phyloP scores from a whole-genome alignment of 2,329 filamentous ascomycete genomes.

The Talaromyces sp. region DNA sequence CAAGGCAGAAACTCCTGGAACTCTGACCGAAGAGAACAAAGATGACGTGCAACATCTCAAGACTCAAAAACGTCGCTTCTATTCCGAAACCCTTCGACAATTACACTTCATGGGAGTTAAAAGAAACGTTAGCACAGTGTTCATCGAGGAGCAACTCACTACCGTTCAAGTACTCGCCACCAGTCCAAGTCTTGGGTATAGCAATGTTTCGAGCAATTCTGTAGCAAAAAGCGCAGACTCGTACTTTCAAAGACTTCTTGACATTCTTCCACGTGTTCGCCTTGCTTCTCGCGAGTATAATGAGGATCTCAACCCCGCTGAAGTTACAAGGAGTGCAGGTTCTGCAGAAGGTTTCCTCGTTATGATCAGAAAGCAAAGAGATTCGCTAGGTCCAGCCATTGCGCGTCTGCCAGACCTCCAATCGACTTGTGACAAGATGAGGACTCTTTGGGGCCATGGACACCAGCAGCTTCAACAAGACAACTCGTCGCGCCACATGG shows the following conservation, averaged over 20 bases:
- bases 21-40: constrained; percentile 83
- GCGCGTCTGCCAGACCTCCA: constrained; percentile 25
- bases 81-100: constrained; percentile 78
- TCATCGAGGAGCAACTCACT: constrained; percentile 67
- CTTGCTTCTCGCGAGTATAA: constrained; percentile 66
- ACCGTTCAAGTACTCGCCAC: constrained; percentile 63
- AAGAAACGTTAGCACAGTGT: constrained; percentile 69
- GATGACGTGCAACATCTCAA: constrained; percentile 81
- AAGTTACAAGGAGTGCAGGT: constrained; percentile 71
- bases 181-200: constrained; percentile 33
- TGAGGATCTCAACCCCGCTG: constrained; percentile 74
- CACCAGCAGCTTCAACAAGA: constrained; percentile 19
- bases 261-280: constrained; percentile 64
- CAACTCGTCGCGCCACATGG: constrained; percentile 12
- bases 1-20: constrained; percentile 73
- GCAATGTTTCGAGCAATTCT: constrained; percentile 16
- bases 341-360: constrained; percentile 81
- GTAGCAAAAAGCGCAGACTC: constrained; percentile 52
- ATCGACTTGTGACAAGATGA: constrained; percentile 24
- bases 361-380: constrained; percentile 34
- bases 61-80: constrained; percentile 79
- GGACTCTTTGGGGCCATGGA: constrained; percentile 26
- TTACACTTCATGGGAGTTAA: constrained; percentile 85
- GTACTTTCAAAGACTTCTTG: constrained; percentile 73
- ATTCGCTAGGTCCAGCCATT: constrained; percentile 26